These are phyloP conservation scores for Fusarium neocosmosporiellum DNA, from an alignment of 2,329 filamentous ascomycete genomes.

Conservation along the genomic window DNA sequence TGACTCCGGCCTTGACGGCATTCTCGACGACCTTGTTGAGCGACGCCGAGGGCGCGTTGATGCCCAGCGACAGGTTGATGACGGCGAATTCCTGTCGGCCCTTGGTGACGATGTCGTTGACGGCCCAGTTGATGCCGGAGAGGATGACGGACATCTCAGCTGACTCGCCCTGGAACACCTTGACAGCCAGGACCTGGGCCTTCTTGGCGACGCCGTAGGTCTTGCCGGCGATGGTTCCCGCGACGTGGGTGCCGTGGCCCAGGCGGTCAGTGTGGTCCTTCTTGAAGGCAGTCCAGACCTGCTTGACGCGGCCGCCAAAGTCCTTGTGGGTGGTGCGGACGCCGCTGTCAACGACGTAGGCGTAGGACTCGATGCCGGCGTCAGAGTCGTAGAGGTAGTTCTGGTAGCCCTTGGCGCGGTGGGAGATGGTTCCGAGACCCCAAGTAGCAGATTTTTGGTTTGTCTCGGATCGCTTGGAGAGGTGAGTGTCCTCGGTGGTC, in stretches of 20 bases:
- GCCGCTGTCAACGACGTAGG: slow-evolving; percentile 74
- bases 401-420: slow-evolving; percentile 39
- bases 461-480: slow-evolving; percentile 41
- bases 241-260: slow-evolving; percentile 58
- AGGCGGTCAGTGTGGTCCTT: slow-evolving; percentile 44
- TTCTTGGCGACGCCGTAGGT: slow-evolving; percentile 57
- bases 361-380: slow-evolving; percentile 60
- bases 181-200: slow-evolving; percentile 57
- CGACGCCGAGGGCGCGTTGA: slow-evolving; percentile 52
- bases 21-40: slow-evolving; percentile 62
- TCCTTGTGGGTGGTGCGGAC: slow-evolving; percentile 65
- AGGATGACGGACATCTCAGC: slow-evolving; percentile 47
- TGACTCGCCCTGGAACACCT: slow-evolving; percentile 54
- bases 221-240: slow-evolving; percentile 50
- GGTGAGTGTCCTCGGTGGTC: neutral
- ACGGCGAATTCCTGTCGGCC: slow-evolving; percentile 56
- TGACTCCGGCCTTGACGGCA: slow-evolving; percentile 59
- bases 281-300: slow-evolving; percentile 41
- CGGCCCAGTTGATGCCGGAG: slow-evolving; percentile 55
- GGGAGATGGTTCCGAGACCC: slow-evolving; percentile 49
- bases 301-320: slow-evolving; percentile 63
- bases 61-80: slow-evolving; percentile 67
- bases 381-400: slow-evolving; percentile 62
- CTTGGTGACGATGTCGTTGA: slow-evolving; percentile 56
- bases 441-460: slow-evolving; percentile 46